A percentile compares a stretch with the other conserved stretches of the same genome.
Evolutionary conservation across 73 alveolate genomes (phyloP).

Genomic region (Blepharisma stoltei): DNA sequence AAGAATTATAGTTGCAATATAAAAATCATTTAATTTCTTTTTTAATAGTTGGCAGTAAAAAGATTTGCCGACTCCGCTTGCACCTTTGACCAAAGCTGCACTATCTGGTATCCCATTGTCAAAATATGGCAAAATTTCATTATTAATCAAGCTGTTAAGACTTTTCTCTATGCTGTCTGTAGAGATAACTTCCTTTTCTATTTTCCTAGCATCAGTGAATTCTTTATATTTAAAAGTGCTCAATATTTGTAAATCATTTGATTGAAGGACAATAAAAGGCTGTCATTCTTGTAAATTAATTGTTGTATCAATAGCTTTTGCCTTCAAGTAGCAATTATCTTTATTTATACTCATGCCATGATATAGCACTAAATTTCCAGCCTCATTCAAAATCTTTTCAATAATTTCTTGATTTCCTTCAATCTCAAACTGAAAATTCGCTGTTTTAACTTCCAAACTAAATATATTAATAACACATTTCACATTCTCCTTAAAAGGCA

Average conservation of each 20-base stretch:
- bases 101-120: neutral
- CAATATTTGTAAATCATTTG: neutral
- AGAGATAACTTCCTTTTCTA: neutral
- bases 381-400: neutral
- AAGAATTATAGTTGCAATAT: neutral
- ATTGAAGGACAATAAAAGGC: neutral
- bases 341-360: neutral
- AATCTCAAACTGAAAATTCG: neutral
- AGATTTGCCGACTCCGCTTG: constrained; percentile 25
- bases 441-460: neutral
- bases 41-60: neutral
- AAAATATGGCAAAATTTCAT: too few species aligned
- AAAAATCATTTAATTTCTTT: neutral
- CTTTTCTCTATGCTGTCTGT: neutral
- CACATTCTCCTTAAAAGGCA: neutral
- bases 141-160: neutral
- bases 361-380: neutral
- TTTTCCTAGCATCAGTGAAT: too few species aligned
- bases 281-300: constrained; percentile 9
- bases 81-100: neutral
- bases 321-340: neutral
- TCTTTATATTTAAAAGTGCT: neutral
- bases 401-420: neutral
- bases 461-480: neutral
- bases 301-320: neutral